These are phyloP conservation scores for Venturia pyrina DNA, from an alignment of 2,329 filamentous ascomycete genomes.

Conservation along the genomic window DNA sequence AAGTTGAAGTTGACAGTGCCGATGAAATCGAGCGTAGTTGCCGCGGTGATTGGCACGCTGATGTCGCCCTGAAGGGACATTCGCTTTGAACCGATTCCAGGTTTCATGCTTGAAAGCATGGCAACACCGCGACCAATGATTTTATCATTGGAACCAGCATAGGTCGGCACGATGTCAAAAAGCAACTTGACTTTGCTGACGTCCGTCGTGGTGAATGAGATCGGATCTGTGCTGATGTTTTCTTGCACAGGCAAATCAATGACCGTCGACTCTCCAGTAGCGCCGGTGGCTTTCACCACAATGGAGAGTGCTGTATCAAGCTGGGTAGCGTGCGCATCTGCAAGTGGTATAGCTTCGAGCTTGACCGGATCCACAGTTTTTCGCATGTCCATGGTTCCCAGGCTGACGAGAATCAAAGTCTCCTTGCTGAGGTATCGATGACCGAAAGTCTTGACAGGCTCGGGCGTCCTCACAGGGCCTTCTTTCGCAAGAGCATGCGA, in stretches of 20 bases:
- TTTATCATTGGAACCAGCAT: conserved; percentile 71
- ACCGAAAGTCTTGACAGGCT: conserved; percentile 89
- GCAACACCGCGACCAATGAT: conserved; percentile 84
- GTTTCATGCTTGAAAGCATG: conserved; percentile 75
- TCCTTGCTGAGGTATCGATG: conserved; percentile 88
- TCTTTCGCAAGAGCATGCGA: conserved; percentile 30
- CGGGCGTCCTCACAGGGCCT: conserved; percentile 42
- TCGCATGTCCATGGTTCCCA: conserved; percentile 90
- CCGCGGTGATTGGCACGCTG: conserved; percentile 80
- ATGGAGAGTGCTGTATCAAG: conserved; percentile 89
- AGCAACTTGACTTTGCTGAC: conserved; percentile 73
- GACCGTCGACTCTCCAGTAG: conserved; percentile 74
- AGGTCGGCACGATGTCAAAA: conserved; percentile 93
- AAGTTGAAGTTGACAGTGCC: conserved; percentile 97
- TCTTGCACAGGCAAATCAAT: conserved; percentile 92
- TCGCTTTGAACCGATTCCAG: conserved; percentile 71
- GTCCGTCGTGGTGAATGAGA: conserved; percentile 76
- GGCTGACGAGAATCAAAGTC: conserved; percentile 80
- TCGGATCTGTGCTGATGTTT: conserved; percentile 85
- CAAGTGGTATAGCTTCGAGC: conserved; percentile 77
- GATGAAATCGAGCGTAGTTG: conserved; percentile 76
- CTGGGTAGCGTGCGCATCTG: conserved; percentile 82
- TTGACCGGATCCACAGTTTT: conserved; percentile 73
- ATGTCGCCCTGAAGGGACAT: conserved; percentile 89
- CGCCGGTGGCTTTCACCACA: conserved; percentile 77